Evolutionary conservation across 1,139 yeast species (phyloP), one percentile per base, ranked within the genome.

Genomic region (Taphrina flavorubra): DNA sequence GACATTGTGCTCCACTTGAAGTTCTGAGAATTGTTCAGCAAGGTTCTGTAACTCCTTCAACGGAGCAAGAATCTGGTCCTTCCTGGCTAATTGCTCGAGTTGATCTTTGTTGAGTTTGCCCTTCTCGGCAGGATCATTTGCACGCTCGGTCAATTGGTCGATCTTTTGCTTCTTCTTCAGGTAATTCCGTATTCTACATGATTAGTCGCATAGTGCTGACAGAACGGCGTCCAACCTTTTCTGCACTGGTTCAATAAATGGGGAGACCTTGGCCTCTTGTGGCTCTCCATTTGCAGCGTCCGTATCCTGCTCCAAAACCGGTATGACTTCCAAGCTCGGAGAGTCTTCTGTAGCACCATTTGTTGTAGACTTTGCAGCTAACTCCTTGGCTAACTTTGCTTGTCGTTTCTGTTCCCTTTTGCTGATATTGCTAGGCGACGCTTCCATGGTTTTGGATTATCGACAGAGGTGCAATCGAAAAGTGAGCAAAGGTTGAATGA

Each of bases 41-140:
- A 77, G 72, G 40, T 79, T 81, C 40, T 73, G 75, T 59, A 78
- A 72, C 61, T 78, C 80, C 69, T 75, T 77, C 69, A 79, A 74
- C 14, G 81, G 80, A 6, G 76, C 78, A 51, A 77, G 77, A 16
- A 79, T 81, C 36, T 76, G 74, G 44, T 78, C 80, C 69, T 75
- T 75, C 51, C 74, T 72, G 39, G 74, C 72, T 58, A 79, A 72
- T 6, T 81, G 79, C 14, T 76, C 75, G 49, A 74, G 60, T 71
- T 79, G 81, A 68, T 78, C 81, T n/a, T 75, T 75, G 64, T 79
- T 79, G 62, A 79, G 75, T 34, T 71, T 68, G 13, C 72, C 74
- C 5, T 73, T 74, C 8, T 75, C 77, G n/a, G 42, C 18, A 8
- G 61, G 61, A 34, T 63, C 67, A 18, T 55, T 56, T 6, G 67